phyloP scores from a whole-genome alignment of 2,329 filamentous ascomycete species.

The Tolypocladium amazonense region DNA sequence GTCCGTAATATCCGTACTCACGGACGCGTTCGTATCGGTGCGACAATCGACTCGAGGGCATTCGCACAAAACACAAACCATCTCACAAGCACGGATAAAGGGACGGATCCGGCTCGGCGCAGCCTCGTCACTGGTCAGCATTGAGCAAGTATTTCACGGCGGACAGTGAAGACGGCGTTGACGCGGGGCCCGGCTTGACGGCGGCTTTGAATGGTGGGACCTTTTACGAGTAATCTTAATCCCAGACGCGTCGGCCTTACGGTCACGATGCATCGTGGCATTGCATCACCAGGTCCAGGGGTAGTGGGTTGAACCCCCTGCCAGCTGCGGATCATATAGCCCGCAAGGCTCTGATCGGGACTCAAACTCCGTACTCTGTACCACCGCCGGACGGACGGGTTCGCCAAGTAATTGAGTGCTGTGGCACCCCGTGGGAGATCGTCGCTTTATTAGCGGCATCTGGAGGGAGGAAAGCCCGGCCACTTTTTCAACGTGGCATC shows the following conservation, averaged over 20 bases:
- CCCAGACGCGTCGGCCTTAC: background rate
- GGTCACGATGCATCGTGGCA: background rate
- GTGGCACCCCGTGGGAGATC: background rate
- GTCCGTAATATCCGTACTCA: background rate
- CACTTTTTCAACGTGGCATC: background rate
- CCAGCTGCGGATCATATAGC: background rate
- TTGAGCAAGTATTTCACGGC: background rate
- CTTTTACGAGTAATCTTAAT: background rate
- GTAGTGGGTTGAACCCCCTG: background rate
- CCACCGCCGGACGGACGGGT: background rate
- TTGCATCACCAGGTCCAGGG: background rate
- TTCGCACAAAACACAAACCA: background rate
- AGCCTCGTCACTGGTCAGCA: background rate
- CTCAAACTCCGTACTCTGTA: background rate
- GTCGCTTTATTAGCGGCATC: background rate
- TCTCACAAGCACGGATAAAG: background rate
- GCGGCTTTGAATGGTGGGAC: background rate
- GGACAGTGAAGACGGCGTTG: background rate
- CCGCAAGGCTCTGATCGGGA: background rate
- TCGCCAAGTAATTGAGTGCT: background rate
- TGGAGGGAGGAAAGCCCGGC: background rate
- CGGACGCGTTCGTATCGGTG: background rate
- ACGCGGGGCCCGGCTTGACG: background rate
- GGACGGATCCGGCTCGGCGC: background rate
- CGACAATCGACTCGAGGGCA: background rate